Conservation (phyloP, 208 protist genomes). For the Leishmania gerbilli region DNA sequence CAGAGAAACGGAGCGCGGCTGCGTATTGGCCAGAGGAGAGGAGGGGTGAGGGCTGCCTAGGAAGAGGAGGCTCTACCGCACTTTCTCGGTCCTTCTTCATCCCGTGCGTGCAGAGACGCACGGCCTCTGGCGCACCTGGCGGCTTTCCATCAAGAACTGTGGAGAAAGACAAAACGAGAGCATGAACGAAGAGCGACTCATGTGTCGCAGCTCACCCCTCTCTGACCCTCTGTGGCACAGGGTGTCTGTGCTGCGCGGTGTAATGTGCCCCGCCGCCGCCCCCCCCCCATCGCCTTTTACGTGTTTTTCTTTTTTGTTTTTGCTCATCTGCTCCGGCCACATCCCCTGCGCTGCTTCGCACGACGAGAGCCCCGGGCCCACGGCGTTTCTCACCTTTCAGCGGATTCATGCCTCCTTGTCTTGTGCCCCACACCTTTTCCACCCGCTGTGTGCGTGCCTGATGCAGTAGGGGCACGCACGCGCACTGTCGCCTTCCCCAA, state of each 20-base stretch:
- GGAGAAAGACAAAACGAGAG: not conserved
- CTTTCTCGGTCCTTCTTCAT: not conserved
- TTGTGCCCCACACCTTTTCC: not conserved
- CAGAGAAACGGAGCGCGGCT: not conserved
- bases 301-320: not conserved
- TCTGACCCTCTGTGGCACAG: not conserved
- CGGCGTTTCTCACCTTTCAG: not conserved
- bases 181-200: not conserved
- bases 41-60: not conserved
- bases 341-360: not conserved
- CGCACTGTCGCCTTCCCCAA: not conserved
- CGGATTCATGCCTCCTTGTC: not conserved
- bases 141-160: not conserved
- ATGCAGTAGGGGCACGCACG: not conserved
- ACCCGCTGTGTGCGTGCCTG: not conserved
- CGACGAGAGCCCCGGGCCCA: not conserved
- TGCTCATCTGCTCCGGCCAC: not conserved
- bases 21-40: not conserved
- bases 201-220: not conserved
- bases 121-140: not conserved
- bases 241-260: not conserved
- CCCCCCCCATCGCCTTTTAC: not conserved
- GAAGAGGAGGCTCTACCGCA: not conserved
- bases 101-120: not conserved
- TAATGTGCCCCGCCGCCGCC: too few relatives aligned